A percentile compares a stretch with the other conserved stretches of the same genome.
Evolutionary conservation across 495 filamentous ascomycete species (phyloP).

Genomic region (Xylaria acuta): DNA sequence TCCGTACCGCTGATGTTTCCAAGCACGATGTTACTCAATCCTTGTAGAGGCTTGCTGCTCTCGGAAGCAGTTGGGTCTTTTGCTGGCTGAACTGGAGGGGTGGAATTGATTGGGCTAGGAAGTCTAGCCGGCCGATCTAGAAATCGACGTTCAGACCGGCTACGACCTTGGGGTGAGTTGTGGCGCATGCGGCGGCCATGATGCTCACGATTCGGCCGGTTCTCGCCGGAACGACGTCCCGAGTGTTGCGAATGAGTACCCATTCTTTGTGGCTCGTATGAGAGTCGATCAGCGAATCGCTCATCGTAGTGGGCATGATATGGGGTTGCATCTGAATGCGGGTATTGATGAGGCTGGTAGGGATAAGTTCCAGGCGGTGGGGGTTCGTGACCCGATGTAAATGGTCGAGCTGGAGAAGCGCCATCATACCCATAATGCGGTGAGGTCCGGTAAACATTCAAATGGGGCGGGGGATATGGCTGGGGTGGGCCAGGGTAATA

Average conservation of each 20-base stretch:
- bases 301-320: constrained; percentile 31
- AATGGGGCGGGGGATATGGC: constrained; percentile 2
- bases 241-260: not conserved
- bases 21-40: not conserved
- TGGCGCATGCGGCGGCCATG: constrained; percentile 28
- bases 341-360: constrained; percentile 26
- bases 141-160: constrained; percentile 22
- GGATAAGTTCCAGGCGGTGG: constrained; percentile 31
- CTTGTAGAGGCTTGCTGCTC: not conserved
- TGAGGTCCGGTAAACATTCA: constrained; percentile 1
- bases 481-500: constrained; percentile 13
- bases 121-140: constrained; percentile 9
- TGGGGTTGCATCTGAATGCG: constrained; percentile 26
- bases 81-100: not conserved
- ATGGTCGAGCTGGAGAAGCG: not conserved
- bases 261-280: constrained; percentile 29
- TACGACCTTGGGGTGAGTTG: constrained; percentile 20
- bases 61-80: not conserved
- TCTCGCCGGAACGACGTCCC: constrained; percentile 10
- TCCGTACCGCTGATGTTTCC: not conserved
- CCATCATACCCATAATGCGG: constrained; percentile 20
- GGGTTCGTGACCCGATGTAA: constrained; percentile 27
- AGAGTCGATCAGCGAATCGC: constrained; percentile 27
- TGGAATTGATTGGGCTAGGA: constrained; percentile 8
- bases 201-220: constrained; percentile 33